Conservation (phyloP, 257 asterid species). For the Cordia subcordata region DNA sequence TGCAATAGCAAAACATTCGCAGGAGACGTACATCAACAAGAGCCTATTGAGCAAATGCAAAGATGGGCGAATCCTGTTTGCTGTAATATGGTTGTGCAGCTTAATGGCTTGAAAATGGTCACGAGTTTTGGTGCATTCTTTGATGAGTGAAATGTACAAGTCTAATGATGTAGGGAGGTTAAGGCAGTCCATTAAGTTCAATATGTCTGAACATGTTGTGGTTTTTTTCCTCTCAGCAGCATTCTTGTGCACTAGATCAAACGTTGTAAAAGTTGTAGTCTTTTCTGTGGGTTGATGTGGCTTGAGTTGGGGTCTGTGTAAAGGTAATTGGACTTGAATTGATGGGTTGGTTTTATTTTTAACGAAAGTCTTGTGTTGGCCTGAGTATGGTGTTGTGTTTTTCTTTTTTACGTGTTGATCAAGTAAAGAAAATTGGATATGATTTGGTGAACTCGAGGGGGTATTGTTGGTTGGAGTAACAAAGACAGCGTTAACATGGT, state of each 20-base stretch:
- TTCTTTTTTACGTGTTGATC: no score
- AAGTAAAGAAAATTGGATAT: no score
- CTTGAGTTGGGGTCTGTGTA: constrained; percentile 41
- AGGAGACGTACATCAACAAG: constrained; percentile 39
- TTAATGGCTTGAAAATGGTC: constrained; percentile 49
- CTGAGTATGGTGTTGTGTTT: no score
- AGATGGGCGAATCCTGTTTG: constrained; percentile 24
- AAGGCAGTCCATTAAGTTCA: constrained; percentile 58
- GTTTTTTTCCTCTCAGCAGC: constrained; percentile 4
- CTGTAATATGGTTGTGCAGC: constrained; percentile 39
- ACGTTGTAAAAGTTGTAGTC: not conserved
- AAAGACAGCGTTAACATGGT: not conserved
- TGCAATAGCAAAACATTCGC: constrained; percentile 38
- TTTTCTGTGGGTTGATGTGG: constrained; percentile 23
- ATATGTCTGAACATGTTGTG: constrained; percentile 44
- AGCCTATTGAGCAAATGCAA: constrained; percentile 39
- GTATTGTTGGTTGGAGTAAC: constrained; percentile 1
- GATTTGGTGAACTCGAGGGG: constrained; percentile 8
- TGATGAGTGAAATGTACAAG: constrained; percentile 50
- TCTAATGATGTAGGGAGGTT: constrained; percentile 41
- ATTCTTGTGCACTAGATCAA: no score
- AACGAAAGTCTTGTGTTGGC: no score
- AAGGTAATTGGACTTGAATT: constrained; percentile 42
- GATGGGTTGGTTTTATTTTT: not conserved
- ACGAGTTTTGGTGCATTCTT: constrained; percentile 49